Evolutionary conservation across 2,329 filamentous ascomycete species (phyloP).

Genomic region (Thelonectria rubi): DNA sequence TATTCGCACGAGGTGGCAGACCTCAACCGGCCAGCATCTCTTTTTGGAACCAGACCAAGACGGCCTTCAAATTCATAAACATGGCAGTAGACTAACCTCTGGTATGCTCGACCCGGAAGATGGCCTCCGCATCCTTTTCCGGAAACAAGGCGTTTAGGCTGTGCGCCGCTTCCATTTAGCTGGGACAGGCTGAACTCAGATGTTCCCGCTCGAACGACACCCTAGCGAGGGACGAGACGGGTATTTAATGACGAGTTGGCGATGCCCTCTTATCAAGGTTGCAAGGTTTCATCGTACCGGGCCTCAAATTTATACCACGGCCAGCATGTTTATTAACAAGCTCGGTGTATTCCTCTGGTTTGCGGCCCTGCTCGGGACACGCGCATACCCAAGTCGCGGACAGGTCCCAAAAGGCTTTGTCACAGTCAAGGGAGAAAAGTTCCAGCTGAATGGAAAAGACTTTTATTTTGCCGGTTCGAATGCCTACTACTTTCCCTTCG

Average conservation of each 20-base stretch:
- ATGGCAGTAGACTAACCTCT: not conserved
- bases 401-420: slow-evolving; percentile 41
- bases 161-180: not conserved
- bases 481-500: slow-evolving; percentile 59
- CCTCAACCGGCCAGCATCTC: too few relatives aligned
- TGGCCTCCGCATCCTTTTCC: not conserved
- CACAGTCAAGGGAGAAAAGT: slow-evolving; percentile 37
- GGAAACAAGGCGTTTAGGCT: not conserved
- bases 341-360: slow-evolving; percentile 1
- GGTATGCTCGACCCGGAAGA: not conserved
- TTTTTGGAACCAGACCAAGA: too few relatives aligned
- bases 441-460: slow-evolving; percentile 54
- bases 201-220: too few relatives aligned
- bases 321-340: not conserved
- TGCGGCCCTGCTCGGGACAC: not conserved
- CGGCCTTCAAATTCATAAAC: too few relatives aligned
- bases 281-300: not conserved
- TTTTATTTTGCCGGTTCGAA: slow-evolving; percentile 64
- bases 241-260: too few relatives aligned
- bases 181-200: too few relatives aligned
- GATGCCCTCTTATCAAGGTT: too few relatives aligned
- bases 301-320: not conserved
- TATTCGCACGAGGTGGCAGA: too few relatives aligned
- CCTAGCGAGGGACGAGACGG: too few relatives aligned
- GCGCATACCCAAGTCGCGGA: slow-evolving; percentile 9